Conservation (phyloP, 345 rosid species). For the Sonneratia alba region DNA sequence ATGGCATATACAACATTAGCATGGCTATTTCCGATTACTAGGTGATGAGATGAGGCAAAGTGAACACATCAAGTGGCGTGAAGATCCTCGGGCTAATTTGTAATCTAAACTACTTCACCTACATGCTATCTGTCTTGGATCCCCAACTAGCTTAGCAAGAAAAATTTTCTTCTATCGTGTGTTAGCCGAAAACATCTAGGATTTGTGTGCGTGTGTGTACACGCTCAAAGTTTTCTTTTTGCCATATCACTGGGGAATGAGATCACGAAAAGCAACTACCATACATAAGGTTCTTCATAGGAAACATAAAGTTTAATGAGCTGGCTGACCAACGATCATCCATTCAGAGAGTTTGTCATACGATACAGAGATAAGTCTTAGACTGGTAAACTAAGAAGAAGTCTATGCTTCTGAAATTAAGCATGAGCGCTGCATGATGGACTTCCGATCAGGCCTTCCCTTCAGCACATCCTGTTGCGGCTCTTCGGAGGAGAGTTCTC, state of each 20-base stretch:
- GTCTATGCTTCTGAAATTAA: background rate
- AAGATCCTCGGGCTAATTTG: background rate
- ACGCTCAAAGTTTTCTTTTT: background rate
- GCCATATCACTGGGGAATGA: too few relatives aligned
- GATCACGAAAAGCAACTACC: too few relatives aligned
- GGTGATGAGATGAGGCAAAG: background rate
- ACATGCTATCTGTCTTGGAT: too few relatives aligned
- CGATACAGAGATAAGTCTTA: background rate
- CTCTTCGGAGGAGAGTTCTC: background rate
- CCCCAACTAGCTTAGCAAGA: background rate
- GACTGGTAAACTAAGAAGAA: background rate
- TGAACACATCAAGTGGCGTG: background rate
- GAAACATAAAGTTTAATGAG: too few relatives aligned
- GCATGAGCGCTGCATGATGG: background rate
- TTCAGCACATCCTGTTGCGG: background rate
- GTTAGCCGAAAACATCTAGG: too few relatives aligned
- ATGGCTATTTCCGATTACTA: background rate
- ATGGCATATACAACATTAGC: too few relatives aligned
- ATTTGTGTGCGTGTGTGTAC: background rate
- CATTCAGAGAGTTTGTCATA: too few relatives aligned
- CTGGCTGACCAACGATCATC: too few relatives aligned
- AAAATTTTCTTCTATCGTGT: too few relatives aligned
- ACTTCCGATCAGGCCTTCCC: background rate
- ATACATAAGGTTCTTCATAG: too few relatives aligned
- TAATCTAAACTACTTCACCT: background rate